Evolutionary conservation across 2,329 filamentous ascomycete species (phyloP).

Genomic region (Arthrobotrys musiformis): DNA sequence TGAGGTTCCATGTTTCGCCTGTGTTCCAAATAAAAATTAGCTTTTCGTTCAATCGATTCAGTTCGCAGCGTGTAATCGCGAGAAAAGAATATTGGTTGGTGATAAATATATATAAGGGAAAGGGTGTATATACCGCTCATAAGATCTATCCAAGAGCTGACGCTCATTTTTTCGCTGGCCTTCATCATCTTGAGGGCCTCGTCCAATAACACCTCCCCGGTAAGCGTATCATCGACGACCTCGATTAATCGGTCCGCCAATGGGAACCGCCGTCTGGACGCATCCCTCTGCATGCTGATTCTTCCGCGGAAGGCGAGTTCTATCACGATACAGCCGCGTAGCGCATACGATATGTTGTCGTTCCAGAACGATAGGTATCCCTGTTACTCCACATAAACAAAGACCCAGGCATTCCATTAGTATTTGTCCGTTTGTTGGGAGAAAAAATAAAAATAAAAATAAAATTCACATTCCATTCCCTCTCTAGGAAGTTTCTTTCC

Average conservation of each 20-base stretch:
- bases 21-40: constrained; percentile 30
- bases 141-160: constrained; percentile 97
- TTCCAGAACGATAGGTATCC: constrained; percentile 99
- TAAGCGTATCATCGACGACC: constrained; percentile 95
- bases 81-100: neutral
- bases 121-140: constrained; percentile 84
- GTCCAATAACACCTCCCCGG: constrained; percentile 94
- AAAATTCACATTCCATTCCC: neutral
- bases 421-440: neutral
- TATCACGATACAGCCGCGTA: constrained; percentile 97
- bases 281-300: constrained; percentile 98
- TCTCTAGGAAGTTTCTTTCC: neutral
- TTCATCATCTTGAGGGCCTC: constrained; percentile 99
- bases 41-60: neutral
- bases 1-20: constrained; percentile 99
- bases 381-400: constrained; percentile 64
- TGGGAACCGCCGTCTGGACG: constrained; percentile 88
- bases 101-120: neutral
- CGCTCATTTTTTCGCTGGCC: constrained; percentile 99
- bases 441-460: no score
- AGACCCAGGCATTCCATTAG: constrained; percentile 7
- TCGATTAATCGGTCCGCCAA: constrained; percentile 94
- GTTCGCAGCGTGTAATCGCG: neutral
- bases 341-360: constrained; percentile 98
- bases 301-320: constrained; percentile 95